Conservation (phyloP, 225 moss, liverwort and hornwort genomes). For the Straminergon stramineum region DNA sequence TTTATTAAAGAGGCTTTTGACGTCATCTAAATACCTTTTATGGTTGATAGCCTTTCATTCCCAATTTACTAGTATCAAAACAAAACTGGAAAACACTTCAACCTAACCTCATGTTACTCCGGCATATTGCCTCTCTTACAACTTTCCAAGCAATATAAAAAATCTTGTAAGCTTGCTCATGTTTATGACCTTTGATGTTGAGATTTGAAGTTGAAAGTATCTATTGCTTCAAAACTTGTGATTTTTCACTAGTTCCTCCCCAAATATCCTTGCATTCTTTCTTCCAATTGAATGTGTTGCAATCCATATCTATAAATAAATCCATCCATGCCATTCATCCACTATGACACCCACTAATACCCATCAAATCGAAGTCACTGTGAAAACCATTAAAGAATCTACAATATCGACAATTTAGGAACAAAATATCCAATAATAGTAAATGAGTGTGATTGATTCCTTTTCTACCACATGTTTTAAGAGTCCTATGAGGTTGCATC, state of each 20-base stretch:
- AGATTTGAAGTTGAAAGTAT: background rate
- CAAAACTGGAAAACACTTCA: background rate
- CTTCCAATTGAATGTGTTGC: background rate
- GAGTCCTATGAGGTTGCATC: background rate
- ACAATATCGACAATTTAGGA: fast-evolving
- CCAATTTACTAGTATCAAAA: background rate
- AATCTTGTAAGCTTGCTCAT: background rate
- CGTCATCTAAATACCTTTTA: background rate
- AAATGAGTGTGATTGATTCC: fast-evolving
- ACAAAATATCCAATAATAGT: background rate
- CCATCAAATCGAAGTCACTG: background rate
- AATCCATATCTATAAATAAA: fast-evolving
- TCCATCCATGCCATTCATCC: background rate
- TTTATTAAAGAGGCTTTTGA: background rate
- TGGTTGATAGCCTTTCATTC: background rate
- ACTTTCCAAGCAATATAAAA: background rate
- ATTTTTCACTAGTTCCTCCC: fast-evolving
- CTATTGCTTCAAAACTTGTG: background rate
- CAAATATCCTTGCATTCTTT: background rate
- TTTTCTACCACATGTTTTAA: fast-evolving
- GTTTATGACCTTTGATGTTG: background rate
- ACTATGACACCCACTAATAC: background rate
- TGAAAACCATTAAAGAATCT: background rate
- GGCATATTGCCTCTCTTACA: background rate
- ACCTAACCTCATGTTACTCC: fast-evolving